Evolutionary conservation across 441 rosid species (phyloP).

Genomic region (Erodium moschatum): DNA sequence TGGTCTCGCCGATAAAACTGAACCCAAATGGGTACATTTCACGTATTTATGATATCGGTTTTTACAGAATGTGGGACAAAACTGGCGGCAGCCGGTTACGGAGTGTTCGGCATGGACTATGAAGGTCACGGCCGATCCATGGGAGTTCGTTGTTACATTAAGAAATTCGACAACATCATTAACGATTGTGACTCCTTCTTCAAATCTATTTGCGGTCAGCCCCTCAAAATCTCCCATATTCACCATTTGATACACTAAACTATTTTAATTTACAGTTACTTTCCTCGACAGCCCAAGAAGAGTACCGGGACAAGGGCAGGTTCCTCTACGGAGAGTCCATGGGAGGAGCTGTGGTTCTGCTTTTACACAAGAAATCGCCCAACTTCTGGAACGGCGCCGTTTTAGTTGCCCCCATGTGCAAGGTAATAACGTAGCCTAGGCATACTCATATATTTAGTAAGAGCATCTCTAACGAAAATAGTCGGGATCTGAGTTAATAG

Average conservation of each 20-base stretch:
- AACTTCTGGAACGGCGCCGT: slow-evolving; percentile 74
- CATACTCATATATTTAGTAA: no score
- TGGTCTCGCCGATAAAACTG: no score
- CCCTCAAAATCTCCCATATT: no score
- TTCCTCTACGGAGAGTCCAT: slow-evolving; percentile 93
- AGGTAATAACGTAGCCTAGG: slow-evolving; percentile 34
- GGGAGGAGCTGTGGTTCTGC: slow-evolving; percentile 92
- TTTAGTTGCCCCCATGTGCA: slow-evolving; percentile 99
- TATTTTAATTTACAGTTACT: no score
- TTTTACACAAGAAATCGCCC: slow-evolving; percentile 75
- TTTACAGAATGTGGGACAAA: slow-evolving; percentile 62
- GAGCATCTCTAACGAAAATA: no score
- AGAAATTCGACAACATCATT: slow-evolving; percentile 58
- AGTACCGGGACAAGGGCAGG: slow-evolving; percentile 50
- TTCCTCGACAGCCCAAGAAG: slow-evolving; percentile 38
- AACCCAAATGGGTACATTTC: no score
- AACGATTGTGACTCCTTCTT: slow-evolving; percentile 66
- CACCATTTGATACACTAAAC: no score
- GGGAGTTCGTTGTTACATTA: slow-evolving; percentile 89
- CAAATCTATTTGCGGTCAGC: slow-evolving; percentile 65
- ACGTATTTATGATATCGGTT: no score
- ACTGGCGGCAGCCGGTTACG: slow-evolving; percentile 62
- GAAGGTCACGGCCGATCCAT: slow-evolving; percentile 86
- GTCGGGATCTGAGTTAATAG: no score
- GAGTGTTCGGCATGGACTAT: slow-evolving; percentile 82